These are phyloP conservation scores for Dimargaris xerosporica DNA, from an alignment of 192 early-diverging fungal genomes.

Conservation along the genomic window DNA sequence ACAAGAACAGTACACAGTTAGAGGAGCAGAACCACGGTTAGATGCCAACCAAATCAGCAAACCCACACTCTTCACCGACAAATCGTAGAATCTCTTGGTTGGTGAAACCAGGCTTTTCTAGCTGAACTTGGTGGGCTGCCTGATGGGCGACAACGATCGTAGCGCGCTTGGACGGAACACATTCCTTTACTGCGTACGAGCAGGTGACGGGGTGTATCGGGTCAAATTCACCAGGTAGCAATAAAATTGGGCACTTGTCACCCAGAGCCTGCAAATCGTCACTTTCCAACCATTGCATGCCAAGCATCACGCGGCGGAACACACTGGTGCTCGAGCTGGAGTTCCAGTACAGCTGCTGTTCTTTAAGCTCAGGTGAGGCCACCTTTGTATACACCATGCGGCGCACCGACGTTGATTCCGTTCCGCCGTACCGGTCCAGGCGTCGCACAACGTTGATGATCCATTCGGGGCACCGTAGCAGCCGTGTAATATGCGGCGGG, in stretches of 20 bases:
- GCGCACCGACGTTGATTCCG: slow-evolving; percentile 4
- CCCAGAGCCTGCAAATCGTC: slow-evolving; percentile 1
- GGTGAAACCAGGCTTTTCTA: slow-evolving; percentile 8
- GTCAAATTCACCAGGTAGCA: slow-evolving; percentile 6
- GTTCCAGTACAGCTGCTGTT: slow-evolving; percentile 9
- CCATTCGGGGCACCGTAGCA: slow-evolving; percentile 2
- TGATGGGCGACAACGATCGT: slow-evolving; percentile 8
- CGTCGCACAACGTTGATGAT: background rate
- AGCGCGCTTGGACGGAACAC: background rate
- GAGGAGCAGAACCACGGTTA: background rate
- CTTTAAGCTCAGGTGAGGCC: background rate
- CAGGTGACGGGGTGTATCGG: slow-evolving; percentile 6
- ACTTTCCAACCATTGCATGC: background rate
- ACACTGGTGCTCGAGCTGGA: background rate
- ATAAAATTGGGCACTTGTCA: background rate
- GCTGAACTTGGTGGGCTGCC: slow-evolving; percentile 10
- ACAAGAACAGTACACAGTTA: background rate
- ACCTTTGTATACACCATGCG: background rate
- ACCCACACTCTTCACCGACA: slow-evolving; percentile 4
- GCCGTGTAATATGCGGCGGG: slow-evolving; percentile 2
- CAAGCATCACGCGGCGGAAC: slow-evolving; percentile 6
- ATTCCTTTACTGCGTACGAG: slow-evolving; percentile 9
- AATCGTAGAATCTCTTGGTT: slow-evolving; percentile 9
- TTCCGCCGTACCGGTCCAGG: slow-evolving; percentile 10
- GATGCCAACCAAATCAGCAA: background rate